Evolutionary conservation across 352 stramenopile species (phyloP), one percentile per base, ranked within the genome.

Genomic region (Globisporangium orthogonon): DNA sequence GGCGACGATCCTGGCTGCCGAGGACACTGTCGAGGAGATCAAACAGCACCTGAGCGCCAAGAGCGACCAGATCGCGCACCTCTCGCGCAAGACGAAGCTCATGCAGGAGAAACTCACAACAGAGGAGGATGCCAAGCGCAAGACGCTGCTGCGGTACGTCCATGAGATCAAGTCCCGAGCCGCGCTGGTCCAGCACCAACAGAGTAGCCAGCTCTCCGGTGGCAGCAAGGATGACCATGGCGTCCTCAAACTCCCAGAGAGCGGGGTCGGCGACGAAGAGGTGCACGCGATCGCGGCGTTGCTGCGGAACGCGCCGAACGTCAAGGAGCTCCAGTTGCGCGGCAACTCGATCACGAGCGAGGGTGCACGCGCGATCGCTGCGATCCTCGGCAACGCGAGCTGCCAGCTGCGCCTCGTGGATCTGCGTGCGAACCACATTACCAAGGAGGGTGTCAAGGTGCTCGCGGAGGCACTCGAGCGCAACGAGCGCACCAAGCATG

Each of bases 111-210:
- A 82, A 33, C 69, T 98, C 35, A 87, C 79, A 3, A 71, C 64
- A 11, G 95, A 98, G 64, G 94, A 98, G 69, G 96, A 98, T 49
- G 95, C 95, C 13, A 98, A 98, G 70, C 85, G 94, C 35, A 89
- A 97, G 49, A 98, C 94, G 15, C 73, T 98, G 40, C 65, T 98
- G 35, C 81, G 94, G 30, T 98, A 98, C 62, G 89, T 98, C 9
- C 89, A 97, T 50, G 87, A 96, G 54, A 89, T 98, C 39, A 98
- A 98, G 63, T 85, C 89, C 58, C 78, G 50, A 46, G 61, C 43
- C 60, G 59, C 65, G 54, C n/a, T 69, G 45, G 54, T 65, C 45
- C 50, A 56, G 50, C 30, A 23, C 23, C 23, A 23, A 1, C 23
- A 23, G 23, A 23, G 23, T 23, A 23, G 23, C 23, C 23, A 54